Conservation (phyloP, 1,284 basidiomycete genomes). For the Xanthoconium separans region DNA sequence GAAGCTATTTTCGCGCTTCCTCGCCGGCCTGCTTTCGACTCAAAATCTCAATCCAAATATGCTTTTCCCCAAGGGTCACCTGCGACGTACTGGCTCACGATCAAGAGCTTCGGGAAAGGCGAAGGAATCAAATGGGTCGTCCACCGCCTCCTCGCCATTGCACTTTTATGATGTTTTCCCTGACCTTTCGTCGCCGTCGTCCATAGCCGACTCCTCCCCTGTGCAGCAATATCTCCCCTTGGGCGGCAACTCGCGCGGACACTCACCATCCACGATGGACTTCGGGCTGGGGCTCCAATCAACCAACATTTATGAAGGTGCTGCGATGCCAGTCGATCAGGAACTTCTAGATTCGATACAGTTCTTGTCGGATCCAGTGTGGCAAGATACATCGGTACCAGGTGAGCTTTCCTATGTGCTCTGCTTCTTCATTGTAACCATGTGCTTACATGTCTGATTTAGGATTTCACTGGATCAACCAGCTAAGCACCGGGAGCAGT, state of each 20-base stretch:
- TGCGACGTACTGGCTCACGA: conserved; percentile 12
- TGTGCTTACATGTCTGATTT: neutral
- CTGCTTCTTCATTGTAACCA: neutral
- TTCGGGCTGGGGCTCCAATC: conserved; percentile 32
- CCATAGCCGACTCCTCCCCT: conserved; percentile 19
- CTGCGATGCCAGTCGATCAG: conserved; percentile 52
- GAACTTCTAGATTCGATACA: conserved; percentile 64
- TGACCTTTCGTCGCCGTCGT: conserved; percentile 17
- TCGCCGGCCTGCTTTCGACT: conserved; percentile 62
- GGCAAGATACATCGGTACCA: conserved; percentile 53
- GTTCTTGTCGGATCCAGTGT: conserved; percentile 49
- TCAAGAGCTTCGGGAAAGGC: conserved; percentile 12
- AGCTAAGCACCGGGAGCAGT: conserved; percentile 20
- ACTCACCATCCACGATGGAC: conserved; percentile 14
- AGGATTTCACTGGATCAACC: conserved; percentile 46
- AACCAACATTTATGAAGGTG: conserved; percentile 44
- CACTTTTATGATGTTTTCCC: conserved; percentile 1
- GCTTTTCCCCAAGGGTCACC: conserved; percentile 18
- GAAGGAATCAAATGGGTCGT: conserved; percentile 9
- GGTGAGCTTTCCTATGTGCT: conserved; percentile 36
- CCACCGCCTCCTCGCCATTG: conserved; percentile 10
- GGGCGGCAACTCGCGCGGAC: conserved; percentile 3
- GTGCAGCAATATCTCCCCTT: conserved; percentile 10
- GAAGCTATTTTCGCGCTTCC: conserved; percentile 71
- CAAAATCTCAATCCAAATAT: conserved; percentile 48